Evolutionary conservation across 305 asterid genomes (phyloP), one percentile per base, ranked within the genome.

Genomic region (Plantago coronopus): DNA sequence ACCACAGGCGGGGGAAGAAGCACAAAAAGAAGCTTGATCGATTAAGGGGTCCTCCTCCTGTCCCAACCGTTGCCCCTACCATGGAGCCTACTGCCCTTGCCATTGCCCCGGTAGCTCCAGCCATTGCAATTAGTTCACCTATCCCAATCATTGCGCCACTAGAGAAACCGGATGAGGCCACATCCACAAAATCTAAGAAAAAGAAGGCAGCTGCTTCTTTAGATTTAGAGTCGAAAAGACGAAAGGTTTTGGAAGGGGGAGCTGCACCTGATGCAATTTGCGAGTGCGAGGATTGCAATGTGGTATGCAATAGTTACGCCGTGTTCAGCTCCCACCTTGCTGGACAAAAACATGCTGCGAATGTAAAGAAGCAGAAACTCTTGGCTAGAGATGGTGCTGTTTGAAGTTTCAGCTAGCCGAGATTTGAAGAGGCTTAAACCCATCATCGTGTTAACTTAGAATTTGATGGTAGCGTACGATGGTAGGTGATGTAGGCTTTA

Each of bases 231-330:
- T 68, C 83, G 6, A 81, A 90, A 68, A 79, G 65, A 50, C 71
- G 70, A 60, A 81, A 79, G 66, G 73, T 90, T 6, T 17, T 90
- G 85, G 81, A 76, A 62, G 86, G 81, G 61, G 97, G 97, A 49
- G 90, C 91, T 7, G 79, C 85, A 17, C 81, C 76, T 59, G 56
- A 61, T 9, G 69, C 78, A 13, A 84, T 90, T 37, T 84, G 81
- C 0, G 46, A 63, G 11, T 90, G 97, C 69, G 48, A 29, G 15
- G 48, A 76, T 16, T 90, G 95, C 54, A 83, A 87, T 17, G 90
- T 87, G 75, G 87, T 90, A 42, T 90, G 97, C 86, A 85, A 83
- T 60, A 85, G 96, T 37, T 83, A 76, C 51, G 79, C 79, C 0
- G 96, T 85, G 48, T 80, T 69, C 65, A 76, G 38, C n/a, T 54